A percentile compares a stretch with the other conserved stretches of the same genome.
Conservation (phyloP, 1,284 basidiomycete genomes). For the Apiotrichum akiyoshidainum region DNA sequence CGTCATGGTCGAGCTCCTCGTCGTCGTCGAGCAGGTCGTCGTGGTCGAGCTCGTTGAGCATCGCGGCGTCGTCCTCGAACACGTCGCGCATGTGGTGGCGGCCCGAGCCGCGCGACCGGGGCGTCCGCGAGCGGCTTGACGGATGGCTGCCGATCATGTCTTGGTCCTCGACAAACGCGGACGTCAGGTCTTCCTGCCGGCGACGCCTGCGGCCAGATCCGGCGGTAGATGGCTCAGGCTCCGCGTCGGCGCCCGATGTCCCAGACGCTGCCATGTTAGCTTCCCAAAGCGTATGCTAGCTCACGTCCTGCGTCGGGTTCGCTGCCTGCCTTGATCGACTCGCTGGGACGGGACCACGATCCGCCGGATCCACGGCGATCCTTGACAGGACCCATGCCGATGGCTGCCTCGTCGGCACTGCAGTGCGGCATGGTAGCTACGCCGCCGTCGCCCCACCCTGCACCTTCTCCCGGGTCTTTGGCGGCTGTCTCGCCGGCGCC, state of each 20-base stretch:
- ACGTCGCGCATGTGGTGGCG: conserved; percentile 7
- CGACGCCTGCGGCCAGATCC: conserved; percentile 20
- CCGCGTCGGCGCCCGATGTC: neutral
- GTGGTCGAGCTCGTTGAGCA: conserved; percentile 29
- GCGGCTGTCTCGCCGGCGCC: conserved; percentile 16
- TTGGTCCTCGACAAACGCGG: conserved; percentile 15
- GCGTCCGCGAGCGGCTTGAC: conserved; percentile 9
- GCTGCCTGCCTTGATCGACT: no score
- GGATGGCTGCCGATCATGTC: conserved; percentile 3
- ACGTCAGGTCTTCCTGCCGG: conserved; percentile 17
- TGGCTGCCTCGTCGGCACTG: conserved; percentile 42
- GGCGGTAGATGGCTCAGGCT: conserved; percentile 2
- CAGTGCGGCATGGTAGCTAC: conserved; percentile 41
- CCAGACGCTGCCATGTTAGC: conserved; percentile 19
- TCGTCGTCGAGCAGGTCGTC: conserved; percentile 31
- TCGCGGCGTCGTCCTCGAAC: conserved; percentile 18
- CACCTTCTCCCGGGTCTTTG: conserved; percentile 27
- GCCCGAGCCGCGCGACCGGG: neutral
- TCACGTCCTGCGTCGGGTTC: conserved; percentile 17
- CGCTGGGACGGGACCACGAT: neutral
- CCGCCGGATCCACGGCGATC: conserved; percentile 24
- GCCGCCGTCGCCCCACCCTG: conserved; percentile 46
- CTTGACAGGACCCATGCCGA: conserved; percentile 22
- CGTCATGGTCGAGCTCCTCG: conserved; percentile 23
- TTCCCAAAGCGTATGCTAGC: neutral